Evolutionary conservation across 2,329 filamentous ascomycete species (phyloP), one percentile per base, ranked within the genome.

Genomic region (Pestalotiopsis sp.): DNA sequence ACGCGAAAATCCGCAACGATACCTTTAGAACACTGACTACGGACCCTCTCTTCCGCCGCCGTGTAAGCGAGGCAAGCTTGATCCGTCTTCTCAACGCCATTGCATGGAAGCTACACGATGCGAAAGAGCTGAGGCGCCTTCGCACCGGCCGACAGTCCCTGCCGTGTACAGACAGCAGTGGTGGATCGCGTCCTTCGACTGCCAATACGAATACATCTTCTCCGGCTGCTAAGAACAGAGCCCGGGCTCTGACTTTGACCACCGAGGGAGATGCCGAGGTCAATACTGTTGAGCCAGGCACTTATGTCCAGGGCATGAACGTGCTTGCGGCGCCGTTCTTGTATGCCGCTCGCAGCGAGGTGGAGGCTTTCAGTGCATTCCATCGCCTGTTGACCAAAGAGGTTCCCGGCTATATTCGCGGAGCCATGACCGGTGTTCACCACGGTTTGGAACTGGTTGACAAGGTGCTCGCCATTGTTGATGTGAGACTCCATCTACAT

Each of bases 221-320:
- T 7, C 83, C 83, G 1, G 80, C 80, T 1, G 79, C 83, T n/a
- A 83, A 81, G 70, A 82, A 80, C 68, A 84, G 87, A 70, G 81
- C 84, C n/a, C 83, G 86, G 44, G 86, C 87, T 39, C 77, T 88
- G 67, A 87, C 87, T 13, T 80, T 91, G 66, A 91, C 88, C 1
- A 90, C 87, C 0, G 89, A 91, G 75, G 85, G 89, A 69, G 85
- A 89, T 69, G 86, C 91, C 71, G 89, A 91, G 70, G 83, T 84
- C 6, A 86, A 86, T 67, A 83, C 82, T 2, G 81, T 83, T 39
- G 91, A 93, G 73, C 88, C 93, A 11, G 93, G 94, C 39, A 94
- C 93, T 55, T 99, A 99, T 75, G 95, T 99, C 2, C 96, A 99
- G 80, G 96, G 96, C 72, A 98, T 99, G 95, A 99, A 99, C 77